Evolutionary conservation across 495 filamentous ascomycete species (phyloP), one percentile per base, ranked within the genome.

Genomic region (Letharia columbiana): DNA sequence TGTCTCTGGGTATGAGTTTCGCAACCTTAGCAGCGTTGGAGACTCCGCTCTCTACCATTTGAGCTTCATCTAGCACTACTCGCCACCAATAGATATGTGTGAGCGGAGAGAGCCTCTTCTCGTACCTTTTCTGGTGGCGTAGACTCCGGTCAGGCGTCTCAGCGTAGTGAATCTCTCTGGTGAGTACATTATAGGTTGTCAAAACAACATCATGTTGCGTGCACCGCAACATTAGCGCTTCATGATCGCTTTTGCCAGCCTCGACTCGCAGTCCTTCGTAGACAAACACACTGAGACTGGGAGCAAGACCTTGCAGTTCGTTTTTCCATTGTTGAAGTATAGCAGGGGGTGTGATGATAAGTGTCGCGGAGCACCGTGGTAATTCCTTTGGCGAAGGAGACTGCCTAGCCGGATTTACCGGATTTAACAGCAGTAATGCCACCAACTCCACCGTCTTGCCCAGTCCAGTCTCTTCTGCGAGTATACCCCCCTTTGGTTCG

Each of bases 381-480:
- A 86, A 68, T n/a, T 63, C 35, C 1, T 76, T 61, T 23, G 70
- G 73, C 3, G 71, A 39, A 74, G 10, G 71, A 73, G 41, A 68
- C 67, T 31, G 70, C 60, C 18, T n/a, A 65, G 47, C 49, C 44
- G 41, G 50, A 71, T 47, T n/a, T 73, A 28, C 23, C 23, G 23
- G 23, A 28, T 28, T 28, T 28, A 72, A 56, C 82, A 82, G 1
- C 23, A 96, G 87, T 28, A 97, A 75, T 3, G 89, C 83, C 57
- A 94, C 89, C 61, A 93, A 81, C 73, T 98, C 94, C 28, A 97
- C 84, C 0, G 94, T 97, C 73, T 98, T 98, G 2, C 94, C 94
- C 7, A 98, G 77, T 0, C 93, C 93, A 94, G 97, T 97, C 76
- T 98, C 94, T 74, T 98, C 93, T 0, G 92, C 91, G 31, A 98